Evolutionary conservation across 2,329 filamentous ascomycete genomes (phyloP), one percentile per base, ranked within the genome.

Genomic region (Aspergillus oerlinghausenensis): DNA sequence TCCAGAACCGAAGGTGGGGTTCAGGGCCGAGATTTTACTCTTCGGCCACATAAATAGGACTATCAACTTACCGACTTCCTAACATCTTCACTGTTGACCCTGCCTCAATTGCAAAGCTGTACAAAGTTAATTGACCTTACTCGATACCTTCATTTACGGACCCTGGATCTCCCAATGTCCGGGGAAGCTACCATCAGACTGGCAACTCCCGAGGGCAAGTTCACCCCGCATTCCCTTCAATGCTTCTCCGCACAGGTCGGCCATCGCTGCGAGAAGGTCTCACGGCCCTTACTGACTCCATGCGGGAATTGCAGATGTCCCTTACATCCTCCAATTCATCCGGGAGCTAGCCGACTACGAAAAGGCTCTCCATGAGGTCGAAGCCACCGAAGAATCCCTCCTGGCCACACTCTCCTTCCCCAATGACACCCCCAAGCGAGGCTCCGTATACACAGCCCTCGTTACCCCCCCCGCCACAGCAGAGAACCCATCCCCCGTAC

Each of bases 341-440:
- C 83, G 85, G 54, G 93, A 92, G 70, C 86, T 97, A 8, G 93
- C 93, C 64, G 84, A 87, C 65, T 96, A 97, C 78, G 92, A 97
- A 73, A 86, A 93, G 28, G 88, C 89, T 67, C 79, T 87, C 2
- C 79, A 87, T 65, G 78, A 80, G 63, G 91, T 96, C 62, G 82
- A 90, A 70, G 92, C 93, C 0, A 97, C 92, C 26, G 83, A 89
- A 61, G 82, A 86, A 32, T 85, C 83, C 25, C 87, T 97, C 38
- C 75, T 81, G 8, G 77, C 80, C 35, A 96, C 92, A 23, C 86
- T 97, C 63, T 89, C 90, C 49, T 95, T 96, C 72, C 88, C 88
- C 2, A 71, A 77, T 61, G 71, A 75, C 55, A 63, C 72, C 1
- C 76, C 82, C 28, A 72, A 77, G 26, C 73, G 77, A 45, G 79